These are phyloP conservation scores for Seiridium cupressi DNA, from an alignment of 2,329 filamentous ascomycete species.

Conservation along the genomic window DNA sequence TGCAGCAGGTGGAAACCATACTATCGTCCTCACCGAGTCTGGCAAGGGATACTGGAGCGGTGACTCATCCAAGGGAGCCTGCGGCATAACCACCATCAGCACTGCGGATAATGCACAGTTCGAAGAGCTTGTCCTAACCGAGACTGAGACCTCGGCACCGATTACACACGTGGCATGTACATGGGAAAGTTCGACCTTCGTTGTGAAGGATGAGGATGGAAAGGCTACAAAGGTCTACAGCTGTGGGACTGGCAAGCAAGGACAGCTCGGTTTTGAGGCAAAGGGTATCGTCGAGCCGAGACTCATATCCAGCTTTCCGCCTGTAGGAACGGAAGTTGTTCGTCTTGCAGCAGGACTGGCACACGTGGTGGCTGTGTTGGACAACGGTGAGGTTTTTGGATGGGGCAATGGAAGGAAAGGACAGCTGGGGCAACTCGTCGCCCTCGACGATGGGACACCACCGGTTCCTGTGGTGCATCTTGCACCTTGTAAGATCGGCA, in stretches of 20 bases:
- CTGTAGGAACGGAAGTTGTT: constrained; percentile 52
- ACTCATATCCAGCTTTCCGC: constrained; percentile 63
- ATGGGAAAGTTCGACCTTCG: constrained; percentile 73
- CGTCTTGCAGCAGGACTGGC: constrained; percentile 73
- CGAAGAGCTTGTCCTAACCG: constrained; percentile 33
- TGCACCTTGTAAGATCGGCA: constrained; percentile 29
- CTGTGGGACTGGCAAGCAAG: constrained; percentile 66
- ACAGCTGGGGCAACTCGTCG: constrained; percentile 64
- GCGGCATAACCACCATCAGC: constrained; percentile 38
- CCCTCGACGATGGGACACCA: constrained; percentile 10
- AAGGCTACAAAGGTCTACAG: constrained; percentile 53
- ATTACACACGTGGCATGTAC: constrained; percentile 63
- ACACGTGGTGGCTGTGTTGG: constrained; percentile 72
- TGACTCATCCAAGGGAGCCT: constrained; percentile 53
- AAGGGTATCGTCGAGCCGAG: constrained; percentile 21
- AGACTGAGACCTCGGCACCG: constrained; percentile 19
- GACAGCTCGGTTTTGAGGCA: constrained; percentile 60
- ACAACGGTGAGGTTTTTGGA: constrained; percentile 75
- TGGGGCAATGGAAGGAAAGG: constrained; percentile 89
- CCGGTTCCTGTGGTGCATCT: constrained; percentile 7
- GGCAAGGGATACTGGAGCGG: constrained; percentile 67
- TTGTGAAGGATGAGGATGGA: constrained; percentile 42
- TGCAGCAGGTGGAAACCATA: constrained; percentile 81
- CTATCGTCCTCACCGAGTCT: constrained; percentile 63
- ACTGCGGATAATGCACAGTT: constrained; percentile 35